Conservation (phyloP, 2,329 filamentous ascomycete species). For the Alternaria sp. region DNA sequence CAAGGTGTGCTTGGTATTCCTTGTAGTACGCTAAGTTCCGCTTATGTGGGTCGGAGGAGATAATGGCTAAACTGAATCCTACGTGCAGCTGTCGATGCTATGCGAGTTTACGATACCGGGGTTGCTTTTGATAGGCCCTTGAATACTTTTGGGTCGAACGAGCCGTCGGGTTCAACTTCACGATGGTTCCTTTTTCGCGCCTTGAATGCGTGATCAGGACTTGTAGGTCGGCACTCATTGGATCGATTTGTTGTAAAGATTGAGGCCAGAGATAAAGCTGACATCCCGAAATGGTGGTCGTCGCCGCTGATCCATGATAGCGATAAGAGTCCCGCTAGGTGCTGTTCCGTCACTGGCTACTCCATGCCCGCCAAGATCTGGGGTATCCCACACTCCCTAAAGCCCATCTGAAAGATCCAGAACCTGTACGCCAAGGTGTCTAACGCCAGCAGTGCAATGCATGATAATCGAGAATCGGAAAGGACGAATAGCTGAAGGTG, state of each 20-base stretch:
- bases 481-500: background rate
- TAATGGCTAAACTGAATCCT: background rate
- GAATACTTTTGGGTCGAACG: background rate
- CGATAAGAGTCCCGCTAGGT: slow-evolving; percentile 41
- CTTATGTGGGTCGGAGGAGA: slow-evolving; percentile 12
- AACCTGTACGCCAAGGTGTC: slow-evolving; percentile 23
- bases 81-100: background rate
- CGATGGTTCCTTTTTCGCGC: background rate
- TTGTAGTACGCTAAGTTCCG: slow-evolving; percentile 12
- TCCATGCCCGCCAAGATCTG: slow-evolving; percentile 22
- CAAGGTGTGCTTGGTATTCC: slow-evolving; percentile 30
- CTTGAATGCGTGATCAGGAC: background rate
- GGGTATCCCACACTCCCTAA: slow-evolving; percentile 33
- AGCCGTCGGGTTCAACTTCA: background rate
- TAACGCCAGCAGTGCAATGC: slow-evolving; percentile 33
- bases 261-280: slow-evolving; percentile 32
- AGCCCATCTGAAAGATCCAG: slow-evolving; percentile 14
- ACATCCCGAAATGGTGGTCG: slow-evolving; percentile 22
- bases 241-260: slow-evolving; percentile 13
- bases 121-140: background rate
- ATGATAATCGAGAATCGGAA: background rate
- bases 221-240: slow-evolving; percentile 5
- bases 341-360: slow-evolving; percentile 32
- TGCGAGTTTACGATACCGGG: background rate
- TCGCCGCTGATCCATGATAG: slow-evolving; percentile 45